Conservation (phyloP, 108 stramenopile species). For the Ochromonas danica region DNA sequence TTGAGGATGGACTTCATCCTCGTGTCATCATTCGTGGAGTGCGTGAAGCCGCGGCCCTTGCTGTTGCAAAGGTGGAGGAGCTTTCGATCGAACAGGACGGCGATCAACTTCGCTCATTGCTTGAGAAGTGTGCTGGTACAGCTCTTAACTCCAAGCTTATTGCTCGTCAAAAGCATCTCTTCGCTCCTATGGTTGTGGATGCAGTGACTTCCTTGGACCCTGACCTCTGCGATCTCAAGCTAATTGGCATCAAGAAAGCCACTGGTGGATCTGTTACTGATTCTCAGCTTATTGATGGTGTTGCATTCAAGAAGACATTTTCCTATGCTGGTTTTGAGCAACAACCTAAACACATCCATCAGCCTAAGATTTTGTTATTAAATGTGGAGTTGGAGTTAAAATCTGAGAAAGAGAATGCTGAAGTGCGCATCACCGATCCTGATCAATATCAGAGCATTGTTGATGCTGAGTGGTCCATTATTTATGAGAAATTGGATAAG, state of each 20-base stretch:
- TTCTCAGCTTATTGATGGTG: slow-evolving; percentile 88
- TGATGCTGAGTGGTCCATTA: slow-evolving; percentile 98
- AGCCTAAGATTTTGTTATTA: slow-evolving; percentile 85
- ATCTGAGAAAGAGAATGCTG: slow-evolving; percentile 96
- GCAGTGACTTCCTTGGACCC: slow-evolving; percentile 74
- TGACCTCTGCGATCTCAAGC: slow-evolving; percentile 70
- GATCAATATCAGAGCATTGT: slow-evolving; percentile 96
- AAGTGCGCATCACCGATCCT: slow-evolving; percentile 94
- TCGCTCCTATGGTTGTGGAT: slow-evolving; percentile 96
- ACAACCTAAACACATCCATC: slow-evolving; percentile 89
- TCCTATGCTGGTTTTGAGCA: slow-evolving; percentile 99
- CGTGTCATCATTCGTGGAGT: slow-evolving; percentile 70
- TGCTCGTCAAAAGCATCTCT: slow-evolving; percentile 85
- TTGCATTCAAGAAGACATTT: slow-evolving; percentile 99
- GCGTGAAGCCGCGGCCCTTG: slow-evolving; percentile 67
- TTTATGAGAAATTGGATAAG: slow-evolving; percentile 93
- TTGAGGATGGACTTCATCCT: slow-evolving; percentile 98
- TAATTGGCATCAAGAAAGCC: slow-evolving; percentile 95
- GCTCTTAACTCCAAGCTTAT: slow-evolving; percentile 98
- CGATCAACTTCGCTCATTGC: slow-evolving; percentile 72
- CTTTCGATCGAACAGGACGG: slow-evolving; percentile 61
- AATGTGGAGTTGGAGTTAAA: slow-evolving; percentile 99
- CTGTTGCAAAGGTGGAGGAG: slow-evolving; percentile 68
- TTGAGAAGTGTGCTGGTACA: slow-evolving; percentile 89
- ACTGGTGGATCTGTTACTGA: slow-evolving; percentile 84